Evolutionary conservation across 2,329 filamentous ascomycete species (phyloP).

Genomic region (Fusarium heterosporum): DNA sequence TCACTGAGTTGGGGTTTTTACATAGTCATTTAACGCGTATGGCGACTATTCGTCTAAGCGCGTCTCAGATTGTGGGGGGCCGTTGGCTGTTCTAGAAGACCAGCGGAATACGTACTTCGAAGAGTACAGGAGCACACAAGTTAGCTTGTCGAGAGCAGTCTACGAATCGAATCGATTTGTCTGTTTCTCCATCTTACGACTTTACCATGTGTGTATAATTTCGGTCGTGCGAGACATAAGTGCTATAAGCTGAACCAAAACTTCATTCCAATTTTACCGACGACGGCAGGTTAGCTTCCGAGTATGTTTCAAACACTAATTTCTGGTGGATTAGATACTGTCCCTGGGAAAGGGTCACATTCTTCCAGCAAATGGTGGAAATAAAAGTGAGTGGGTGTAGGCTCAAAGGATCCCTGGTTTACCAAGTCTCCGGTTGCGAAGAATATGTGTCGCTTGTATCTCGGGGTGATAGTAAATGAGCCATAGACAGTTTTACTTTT

Average conservation of each 20-base stretch:
- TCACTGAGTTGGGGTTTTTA: slow-evolving; percentile 14
- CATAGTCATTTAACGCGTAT: slow-evolving; percentile 30
- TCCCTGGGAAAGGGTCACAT: slow-evolving; percentile 19
- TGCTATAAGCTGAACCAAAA: slow-evolving; percentile 7
- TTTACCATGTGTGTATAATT: slow-evolving; percentile 6
- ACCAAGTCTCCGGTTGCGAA: slow-evolving; percentile 3
- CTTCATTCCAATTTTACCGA: slow-evolving; percentile 25
- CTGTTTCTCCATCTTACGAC: slow-evolving; percentile 32
- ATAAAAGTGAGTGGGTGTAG: slow-evolving; percentile 25
- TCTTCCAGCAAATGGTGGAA: slow-evolving; percentile 33
- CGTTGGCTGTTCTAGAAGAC: slow-evolving; percentile 30
- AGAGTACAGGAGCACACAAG: not conserved
- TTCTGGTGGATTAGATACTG: slow-evolving; percentile 24
- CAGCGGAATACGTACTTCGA: slow-evolving; percentile 17
- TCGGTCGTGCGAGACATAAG: slow-evolving; percentile 6
- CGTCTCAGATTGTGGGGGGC: slow-evolving; percentile 36
- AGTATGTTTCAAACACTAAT: slow-evolving; percentile 29
- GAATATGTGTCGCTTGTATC: slow-evolving; percentile 12
- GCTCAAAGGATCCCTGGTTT: not conserved
- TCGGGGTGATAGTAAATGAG: slow-evolving; percentile 26
- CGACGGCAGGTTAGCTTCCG: not conserved
- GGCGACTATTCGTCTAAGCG: slow-evolving; percentile 33
- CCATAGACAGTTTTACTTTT: slow-evolving; percentile 19
- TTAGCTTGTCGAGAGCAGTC: slow-evolving; percentile 15
- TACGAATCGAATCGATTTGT: slow-evolving; percentile 16